Evolutionary conservation across 345 rosid species (phyloP), one percentile per base, ranked within the genome.

Genomic region (Eucalyptus regnans): DNA sequence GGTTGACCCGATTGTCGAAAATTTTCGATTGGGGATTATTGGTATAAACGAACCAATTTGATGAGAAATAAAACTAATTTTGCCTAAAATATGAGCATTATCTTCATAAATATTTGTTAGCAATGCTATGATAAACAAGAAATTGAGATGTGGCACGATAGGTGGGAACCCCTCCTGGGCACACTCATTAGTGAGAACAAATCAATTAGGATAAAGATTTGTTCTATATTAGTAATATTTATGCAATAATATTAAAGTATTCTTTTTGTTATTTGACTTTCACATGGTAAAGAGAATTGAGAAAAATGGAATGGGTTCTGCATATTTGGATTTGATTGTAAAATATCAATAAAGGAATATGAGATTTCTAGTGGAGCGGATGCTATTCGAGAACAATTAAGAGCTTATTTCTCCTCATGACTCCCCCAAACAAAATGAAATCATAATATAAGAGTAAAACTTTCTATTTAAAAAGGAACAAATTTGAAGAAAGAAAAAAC

Each of bases 331-430:
- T 25, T 60, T 60, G n/a, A 60, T 60, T 23, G 7, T 27, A 60
- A 23, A 11, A 25, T 12, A 60, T 25, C 29, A 25, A 25, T 60
- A 12, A 27, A 27, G 68, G 31, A 12, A 12, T 27, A 11, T 5
- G 31, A 60, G 31, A 62, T 62, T 62, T 6, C 33, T 62, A 29
- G 4, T 27, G 1, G 33, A 27, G 68, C 8, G 7, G 31, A 60
- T 62, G 66, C 0, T 12, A 11, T 27, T 60, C 0, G 1, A 27
- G 16, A 60, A 60, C 31, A 5, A 27, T 25, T 60, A 60, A 0
- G 68, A 60, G 68, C 31, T 25, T 52, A 52, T 52, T 60, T 60
- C 68, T 5, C 15, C 16, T 5, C 0, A 8, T 60, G 16, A 60
- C 31, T 6, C 8, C 4, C 31, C n/a, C 15, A 27, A 3, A 29